Conservation (phyloP, 805 yeast species). For the Candida mattraensis region DNA sequence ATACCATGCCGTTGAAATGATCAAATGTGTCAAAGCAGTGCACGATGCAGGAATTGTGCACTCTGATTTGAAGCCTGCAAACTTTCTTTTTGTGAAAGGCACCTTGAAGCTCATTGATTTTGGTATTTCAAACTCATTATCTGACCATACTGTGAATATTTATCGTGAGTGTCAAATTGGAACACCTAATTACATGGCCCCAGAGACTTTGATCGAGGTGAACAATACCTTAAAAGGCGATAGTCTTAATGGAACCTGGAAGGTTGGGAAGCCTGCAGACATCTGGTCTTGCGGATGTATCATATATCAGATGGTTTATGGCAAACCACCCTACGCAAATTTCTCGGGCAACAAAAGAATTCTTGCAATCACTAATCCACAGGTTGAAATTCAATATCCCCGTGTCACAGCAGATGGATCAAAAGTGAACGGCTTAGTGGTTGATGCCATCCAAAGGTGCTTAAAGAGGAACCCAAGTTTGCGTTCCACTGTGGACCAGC, state of each 20-base stretch:
- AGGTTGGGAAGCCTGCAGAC: constrained; percentile 92
- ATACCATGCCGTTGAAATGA: constrained; percentile 73
- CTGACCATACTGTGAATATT: constrained; percentile 87
- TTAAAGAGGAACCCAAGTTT: constrained; percentile 66
- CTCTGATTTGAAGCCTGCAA: constrained; percentile 55
- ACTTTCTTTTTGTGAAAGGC: constrained; percentile 80
- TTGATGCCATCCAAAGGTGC: constrained; percentile 73
- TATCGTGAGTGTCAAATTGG: constrained; percentile 92
- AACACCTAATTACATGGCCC: constrained; percentile 97
- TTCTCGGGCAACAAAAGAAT: constrained; percentile 76
- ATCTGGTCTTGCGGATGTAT: constrained; percentile 99
- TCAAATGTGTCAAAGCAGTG: constrained; percentile 83
- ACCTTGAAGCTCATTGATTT: constrained; percentile 86
- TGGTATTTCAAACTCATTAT: constrained; percentile 93
- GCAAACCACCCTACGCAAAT: constrained; percentile 84
- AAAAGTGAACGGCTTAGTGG: constrained; percentile 38
- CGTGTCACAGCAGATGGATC: constrained; percentile 31
- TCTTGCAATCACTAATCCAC: constrained; percentile 84
- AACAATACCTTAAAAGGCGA: constrained; percentile 33
- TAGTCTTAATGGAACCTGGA: constrained; percentile 46
- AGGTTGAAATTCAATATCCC: constrained; percentile 68
- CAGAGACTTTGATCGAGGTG: constrained; percentile 81
- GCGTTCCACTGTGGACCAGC: constrained; percentile 63
- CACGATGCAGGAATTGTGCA: constrained; percentile 79
- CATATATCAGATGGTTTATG: constrained; percentile 92